Conservation (phyloP, 352 stramenopile genomes). For the Globisporangium alternatum region DNA sequence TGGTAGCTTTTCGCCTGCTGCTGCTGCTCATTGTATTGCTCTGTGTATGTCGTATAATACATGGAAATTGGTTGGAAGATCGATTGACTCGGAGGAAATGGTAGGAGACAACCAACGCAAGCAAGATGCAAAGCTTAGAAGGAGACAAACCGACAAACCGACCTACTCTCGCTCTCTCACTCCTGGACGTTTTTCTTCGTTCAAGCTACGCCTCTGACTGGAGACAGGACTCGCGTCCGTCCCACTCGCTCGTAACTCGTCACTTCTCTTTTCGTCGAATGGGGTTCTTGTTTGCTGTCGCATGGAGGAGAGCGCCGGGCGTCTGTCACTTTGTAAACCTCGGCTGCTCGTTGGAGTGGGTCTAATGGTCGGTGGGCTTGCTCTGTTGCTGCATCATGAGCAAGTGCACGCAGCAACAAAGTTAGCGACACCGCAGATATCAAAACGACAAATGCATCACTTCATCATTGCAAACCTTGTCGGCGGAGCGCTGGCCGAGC, state of each 20-base stretch:
- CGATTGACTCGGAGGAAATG: neutral
- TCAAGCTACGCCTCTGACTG: no score
- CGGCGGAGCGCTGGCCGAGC: conserved; percentile 34
- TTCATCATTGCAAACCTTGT: conserved; percentile 10
- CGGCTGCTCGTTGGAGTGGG: no score
- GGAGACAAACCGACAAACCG: neutral
- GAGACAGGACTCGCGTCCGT: no score
- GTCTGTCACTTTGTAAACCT: no score
- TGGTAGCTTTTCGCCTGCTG: no score
- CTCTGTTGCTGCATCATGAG: neutral
- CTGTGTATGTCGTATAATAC: neutral
- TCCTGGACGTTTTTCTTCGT: neutral
- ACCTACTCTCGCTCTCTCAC: neutral
- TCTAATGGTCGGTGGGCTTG: no score
- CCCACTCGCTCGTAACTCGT: no score
- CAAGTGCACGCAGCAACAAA: neutral
- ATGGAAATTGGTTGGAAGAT: neutral
- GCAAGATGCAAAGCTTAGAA: neutral
- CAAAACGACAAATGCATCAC: neutral
- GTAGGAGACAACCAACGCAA: neutral
- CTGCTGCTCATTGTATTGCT: neutral
- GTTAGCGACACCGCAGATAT: neutral
- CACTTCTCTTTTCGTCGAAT: no score
- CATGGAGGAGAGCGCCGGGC: no score
- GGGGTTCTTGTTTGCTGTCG: no score